Conservation (phyloP, 2,329 filamentous ascomycete genomes). For the Pestalotiopsis sp. region DNA sequence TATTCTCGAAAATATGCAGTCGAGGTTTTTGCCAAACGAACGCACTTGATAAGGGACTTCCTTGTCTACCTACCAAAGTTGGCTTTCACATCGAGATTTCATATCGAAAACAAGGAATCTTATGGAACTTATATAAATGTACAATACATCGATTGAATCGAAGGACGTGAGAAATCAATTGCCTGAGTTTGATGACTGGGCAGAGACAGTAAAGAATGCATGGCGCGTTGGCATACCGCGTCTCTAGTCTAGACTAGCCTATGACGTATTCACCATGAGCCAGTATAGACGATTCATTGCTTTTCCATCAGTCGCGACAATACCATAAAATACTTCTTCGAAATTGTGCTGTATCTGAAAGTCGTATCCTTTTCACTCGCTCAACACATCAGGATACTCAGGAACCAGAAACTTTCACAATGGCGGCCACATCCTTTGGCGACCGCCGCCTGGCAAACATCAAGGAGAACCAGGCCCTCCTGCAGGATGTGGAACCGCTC, state of each 20-base stretch:
- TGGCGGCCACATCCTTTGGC: slow-evolving; percentile 39
- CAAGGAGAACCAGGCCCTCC: slow-evolving; percentile 45
- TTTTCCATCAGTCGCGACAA: not conserved
- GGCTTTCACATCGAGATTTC: too few relatives aligned
- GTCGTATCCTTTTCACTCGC: not conserved
- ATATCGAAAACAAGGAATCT: too few relatives aligned
- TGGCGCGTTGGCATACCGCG: not conserved
- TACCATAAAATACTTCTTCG: not conserved
- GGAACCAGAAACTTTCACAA: slow-evolving; percentile 6
- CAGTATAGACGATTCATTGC: not conserved
- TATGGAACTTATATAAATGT: too few relatives aligned
- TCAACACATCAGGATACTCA: not conserved
- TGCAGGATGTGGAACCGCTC: slow-evolving; percentile 44
- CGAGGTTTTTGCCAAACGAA: too few relatives aligned
- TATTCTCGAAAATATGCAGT: too few relatives aligned
- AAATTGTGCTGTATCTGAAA: not conserved
- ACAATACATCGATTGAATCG: too few relatives aligned
- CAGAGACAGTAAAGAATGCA: not conserved
- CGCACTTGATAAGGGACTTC: too few relatives aligned
- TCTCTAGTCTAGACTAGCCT: not conserved
- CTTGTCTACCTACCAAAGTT: too few relatives aligned
- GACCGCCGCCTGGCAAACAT: slow-evolving; percentile 47
- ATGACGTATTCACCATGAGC: not conserved
- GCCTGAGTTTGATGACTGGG: too few relatives aligned
- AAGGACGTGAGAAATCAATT: too few relatives aligned